phyloP scores from a whole-genome alignment of 306 rosid species.

The Dalbergia oliveri region DNA sequence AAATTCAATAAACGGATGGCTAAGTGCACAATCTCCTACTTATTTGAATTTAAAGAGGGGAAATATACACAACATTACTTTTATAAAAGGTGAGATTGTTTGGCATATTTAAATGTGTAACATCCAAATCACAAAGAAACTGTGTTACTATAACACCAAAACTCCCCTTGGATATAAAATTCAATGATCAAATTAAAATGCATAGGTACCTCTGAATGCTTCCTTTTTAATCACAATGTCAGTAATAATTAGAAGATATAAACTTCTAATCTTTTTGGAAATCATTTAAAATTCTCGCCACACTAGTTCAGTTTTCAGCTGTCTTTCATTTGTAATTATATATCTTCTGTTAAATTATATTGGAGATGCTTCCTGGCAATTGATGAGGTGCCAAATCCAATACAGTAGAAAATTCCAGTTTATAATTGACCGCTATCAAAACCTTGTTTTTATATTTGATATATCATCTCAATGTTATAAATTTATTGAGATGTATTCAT shows the following conservation, averaged over 20 bases:
- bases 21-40: too few species aligned
- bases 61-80: too few species aligned
- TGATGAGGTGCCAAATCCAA: background rate
- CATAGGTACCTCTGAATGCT: too few species aligned
- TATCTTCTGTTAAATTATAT: background rate
- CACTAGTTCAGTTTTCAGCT: background rate
- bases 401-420: background rate
- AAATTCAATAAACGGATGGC: too few species aligned
- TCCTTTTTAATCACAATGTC: too few species aligned
- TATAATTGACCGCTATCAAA: background rate
- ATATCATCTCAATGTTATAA: too few species aligned
- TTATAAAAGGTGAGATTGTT: too few species aligned
- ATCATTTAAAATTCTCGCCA: background rate
- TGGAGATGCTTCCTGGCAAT: background rate
- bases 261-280: background rate
- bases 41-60: too few species aligned
- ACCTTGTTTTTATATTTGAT: background rate
- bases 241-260: background rate
- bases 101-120: too few species aligned
- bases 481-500: background rate
- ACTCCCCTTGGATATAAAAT: background rate
- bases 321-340: background rate
- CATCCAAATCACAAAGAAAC: too few species aligned
- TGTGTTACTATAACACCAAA: too few species aligned
- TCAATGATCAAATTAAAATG: background rate